Conservation (phyloP, 257 asterid species). For the Linderniella brevidens region DNA sequence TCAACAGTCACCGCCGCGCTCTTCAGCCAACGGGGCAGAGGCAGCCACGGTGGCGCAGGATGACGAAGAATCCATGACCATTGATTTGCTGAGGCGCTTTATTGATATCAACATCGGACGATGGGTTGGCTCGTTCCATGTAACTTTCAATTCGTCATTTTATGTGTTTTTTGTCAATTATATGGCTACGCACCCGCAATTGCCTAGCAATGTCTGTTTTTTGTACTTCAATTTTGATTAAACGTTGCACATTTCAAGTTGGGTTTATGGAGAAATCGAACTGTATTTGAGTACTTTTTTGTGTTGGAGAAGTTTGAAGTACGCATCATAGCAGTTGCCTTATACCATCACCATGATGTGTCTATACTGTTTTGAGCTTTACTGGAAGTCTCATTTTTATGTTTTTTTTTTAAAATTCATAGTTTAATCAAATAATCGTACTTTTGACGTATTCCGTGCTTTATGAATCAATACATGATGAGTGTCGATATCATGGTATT, state of each 20-base stretch:
- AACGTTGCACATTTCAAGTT: no score
- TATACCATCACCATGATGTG: no score
- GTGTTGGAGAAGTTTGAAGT: no score
- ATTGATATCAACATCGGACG: slow-evolving; percentile 60
- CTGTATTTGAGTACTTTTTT: no score
- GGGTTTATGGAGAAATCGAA: no score
- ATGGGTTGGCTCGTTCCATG: slow-evolving; percentile 84
- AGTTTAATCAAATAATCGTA: no score
- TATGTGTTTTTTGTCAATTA: background rate
- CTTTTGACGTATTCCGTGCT: background rate
- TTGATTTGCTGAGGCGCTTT: slow-evolving; percentile 51
- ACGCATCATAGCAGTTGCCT: no score
- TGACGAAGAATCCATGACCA: slow-evolving; percentile 23
- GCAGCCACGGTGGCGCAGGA: slow-evolving; percentile 24
- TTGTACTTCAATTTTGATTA: background rate
- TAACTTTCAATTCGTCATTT: slow-evolving; percentile 10
- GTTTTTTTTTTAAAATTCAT: no score
- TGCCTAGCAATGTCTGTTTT: background rate
- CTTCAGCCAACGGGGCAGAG: slow-evolving; percentile 14
- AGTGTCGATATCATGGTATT: background rate
- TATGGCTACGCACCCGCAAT: no score
- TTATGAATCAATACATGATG: background rate
- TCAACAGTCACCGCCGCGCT: slow-evolving; percentile 19
- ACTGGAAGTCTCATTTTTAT: no score
- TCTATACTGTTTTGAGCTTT: no score